Percentiles rank a stretch among this genome's conserved stretches.
Evolutionary conservation across 2,329 filamentous ascomycete genomes (phyloP).

Genomic region (Xylaria sp.): DNA sequence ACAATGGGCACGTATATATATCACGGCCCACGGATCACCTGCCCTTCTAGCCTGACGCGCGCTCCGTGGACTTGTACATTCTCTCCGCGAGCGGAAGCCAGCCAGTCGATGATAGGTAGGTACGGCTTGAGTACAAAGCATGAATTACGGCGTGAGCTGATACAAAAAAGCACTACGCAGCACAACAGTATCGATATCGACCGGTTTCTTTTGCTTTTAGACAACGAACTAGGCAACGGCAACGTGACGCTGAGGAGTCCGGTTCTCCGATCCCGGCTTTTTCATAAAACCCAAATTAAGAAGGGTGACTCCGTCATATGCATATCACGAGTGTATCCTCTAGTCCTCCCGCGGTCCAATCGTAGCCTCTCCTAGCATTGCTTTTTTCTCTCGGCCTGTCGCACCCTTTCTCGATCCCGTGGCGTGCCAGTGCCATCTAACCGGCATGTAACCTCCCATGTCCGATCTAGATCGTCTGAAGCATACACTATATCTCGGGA

Average conservation of each 20-base stretch:
- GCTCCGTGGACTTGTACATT: background rate
- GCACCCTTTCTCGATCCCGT: constrained; percentile 17
- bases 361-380: constrained; percentile 21
- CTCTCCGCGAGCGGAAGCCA: constrained; percentile 27
- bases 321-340: constrained; percentile 28
- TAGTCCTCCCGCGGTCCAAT: constrained; percentile 31
- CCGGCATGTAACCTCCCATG: constrained; percentile 16
- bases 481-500: constrained; percentile 21
- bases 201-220: constrained; percentile 24
- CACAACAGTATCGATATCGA: constrained; percentile 18
- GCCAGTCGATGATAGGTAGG: constrained; percentile 33
- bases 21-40: background rate
- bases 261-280: constrained; percentile 9
- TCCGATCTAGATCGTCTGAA: constrained; percentile 17
- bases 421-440: constrained; percentile 12
- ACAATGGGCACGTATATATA: constrained; percentile 20
- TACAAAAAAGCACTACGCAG: constrained; percentile 29
- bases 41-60: background rate
- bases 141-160: constrained; percentile 14
- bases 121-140: constrained; percentile 28
- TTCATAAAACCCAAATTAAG: background rate
- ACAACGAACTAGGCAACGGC: constrained; percentile 24
- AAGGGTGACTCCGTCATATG: constrained; percentile 26
- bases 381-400: constrained; percentile 27
- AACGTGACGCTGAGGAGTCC: constrained; percentile 13